phyloP scores from a whole-genome alignment of 257 asterid species.

The Penstemon eatonii region DNA sequence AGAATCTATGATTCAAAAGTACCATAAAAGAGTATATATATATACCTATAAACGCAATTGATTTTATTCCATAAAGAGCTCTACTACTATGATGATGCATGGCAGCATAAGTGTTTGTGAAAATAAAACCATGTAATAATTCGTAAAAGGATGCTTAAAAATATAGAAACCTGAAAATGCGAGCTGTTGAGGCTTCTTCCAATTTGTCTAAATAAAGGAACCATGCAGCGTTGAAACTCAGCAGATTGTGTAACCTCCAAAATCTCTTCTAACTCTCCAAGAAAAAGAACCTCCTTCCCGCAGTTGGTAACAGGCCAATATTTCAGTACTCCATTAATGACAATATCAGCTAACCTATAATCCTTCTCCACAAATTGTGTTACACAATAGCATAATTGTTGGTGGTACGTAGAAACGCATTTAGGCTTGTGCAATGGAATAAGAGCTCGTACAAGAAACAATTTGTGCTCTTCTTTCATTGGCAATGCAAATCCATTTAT shows the following conservation, averaged over 20 bases:
- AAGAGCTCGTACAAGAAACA: slow-evolving; percentile 76
- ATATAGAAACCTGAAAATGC: slow-evolving; percentile 77
- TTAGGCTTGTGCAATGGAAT: slow-evolving; percentile 86
- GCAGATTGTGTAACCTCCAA: slow-evolving; percentile 76
- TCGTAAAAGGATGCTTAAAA: neutral
- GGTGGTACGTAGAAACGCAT: slow-evolving; percentile 65
- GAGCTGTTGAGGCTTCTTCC: slow-evolving; percentile 79
- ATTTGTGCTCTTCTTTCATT: slow-evolving; percentile 92
- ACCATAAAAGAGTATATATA: neutral
- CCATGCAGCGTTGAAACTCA: slow-evolving; percentile 81
- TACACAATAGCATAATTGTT: slow-evolving; percentile 73
- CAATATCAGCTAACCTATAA: slow-evolving; percentile 71
- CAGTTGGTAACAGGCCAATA: slow-evolving; percentile 92
- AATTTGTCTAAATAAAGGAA: slow-evolving; percentile 77
- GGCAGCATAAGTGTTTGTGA: neutral
- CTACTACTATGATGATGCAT: neutral
- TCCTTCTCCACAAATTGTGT: slow-evolving; percentile 89
- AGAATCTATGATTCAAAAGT: neutral
- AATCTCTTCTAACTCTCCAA: slow-evolving; percentile 84
- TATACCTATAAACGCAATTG: neutral
- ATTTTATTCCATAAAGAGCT: neutral
- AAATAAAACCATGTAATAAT: slow-evolving; percentile 1
- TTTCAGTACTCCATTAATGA: slow-evolving; percentile 71
- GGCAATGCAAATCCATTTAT: slow-evolving; percentile 89
- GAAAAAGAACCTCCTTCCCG: slow-evolving; percentile 85